Evolutionary conservation across 768 basidiomycete species (phyloP), one percentile per base, ranked within the genome.

Genomic region (Collybia mongolica): DNA sequence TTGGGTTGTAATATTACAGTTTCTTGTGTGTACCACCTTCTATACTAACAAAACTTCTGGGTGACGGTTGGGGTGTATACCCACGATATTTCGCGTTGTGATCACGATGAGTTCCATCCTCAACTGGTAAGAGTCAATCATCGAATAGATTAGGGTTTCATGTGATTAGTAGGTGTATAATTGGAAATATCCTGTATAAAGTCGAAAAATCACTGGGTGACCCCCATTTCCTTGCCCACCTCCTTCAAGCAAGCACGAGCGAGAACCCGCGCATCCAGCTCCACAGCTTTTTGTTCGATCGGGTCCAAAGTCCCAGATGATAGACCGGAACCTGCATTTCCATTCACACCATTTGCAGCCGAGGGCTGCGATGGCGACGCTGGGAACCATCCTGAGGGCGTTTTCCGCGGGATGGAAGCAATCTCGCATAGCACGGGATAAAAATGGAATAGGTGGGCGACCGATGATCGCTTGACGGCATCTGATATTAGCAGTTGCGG

Each of bases 401-500:
- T 74, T 57, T 77, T 81, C 23, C 84, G 73, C 0, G 88, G 82
- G 48, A 86, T 79, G 1, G 91, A 83, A 6, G 81, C 85, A 41
- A 96, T 86, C 58, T 93, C 85, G 57, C 88, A 88, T 3, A 97
- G 65, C 2, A 89, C 69, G 0, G 82, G 71, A 60, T 95, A 95
- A 51, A 96, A 85, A 61, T 93, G 85, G 76, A 96, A 96, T 9
- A 98, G 70, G 59, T 96, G 94, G 0, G 88, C 93, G 14, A 83
- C 76, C 0, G 82, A 65, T 1, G 94, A 94, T 1, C 89, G 82
- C 56, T 81, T 82, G 11, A 88, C 81, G 0, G 87, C 81, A 52
- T 92, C 84, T 0, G 84, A 74, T 18, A 95, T 75, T 2, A 90
- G 71, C 11, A 71, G 69, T 11, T 80, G 69, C 0, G 85, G 79